A percentile compares a stretch with the other conserved stretches of the same genome.
Conservation (phyloP, 345 rosid genomes). For the Eucalyptus paniculata region DNA sequence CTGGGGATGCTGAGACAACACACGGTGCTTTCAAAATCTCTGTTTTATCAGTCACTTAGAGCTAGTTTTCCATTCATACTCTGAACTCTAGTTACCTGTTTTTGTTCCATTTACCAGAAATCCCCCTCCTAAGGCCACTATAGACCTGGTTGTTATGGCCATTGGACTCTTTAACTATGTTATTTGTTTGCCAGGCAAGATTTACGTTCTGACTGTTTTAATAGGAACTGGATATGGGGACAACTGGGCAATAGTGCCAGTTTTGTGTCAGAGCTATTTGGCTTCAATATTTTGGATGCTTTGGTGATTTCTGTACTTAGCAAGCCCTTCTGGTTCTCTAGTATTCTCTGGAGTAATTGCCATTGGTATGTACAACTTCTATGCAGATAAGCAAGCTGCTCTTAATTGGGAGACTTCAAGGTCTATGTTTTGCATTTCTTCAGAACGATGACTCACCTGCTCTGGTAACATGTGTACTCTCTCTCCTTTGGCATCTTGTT, state of each 20-base stretch:
- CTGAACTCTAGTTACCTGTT: background rate
- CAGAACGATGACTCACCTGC: conserved; percentile 26
- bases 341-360: conserved; percentile 68
- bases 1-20: conserved; percentile 66
- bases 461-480: conserved; percentile 39
- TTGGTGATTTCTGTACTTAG: conserved; percentile 47
- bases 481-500: conserved; percentile 50
- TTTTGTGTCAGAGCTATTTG: conserved; percentile 58
- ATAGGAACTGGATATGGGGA: conserved; percentile 49
- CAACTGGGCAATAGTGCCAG: conserved; percentile 46
- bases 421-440: background rate
- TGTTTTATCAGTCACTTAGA: background rate
- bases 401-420: background rate
- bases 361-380: conserved; percentile 53
- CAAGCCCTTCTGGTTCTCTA: conserved; percentile 49
- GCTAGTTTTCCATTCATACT: background rate
- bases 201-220: conserved; percentile 39
- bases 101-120: conserved; percentile 14
- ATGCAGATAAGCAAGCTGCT: conserved; percentile 45
- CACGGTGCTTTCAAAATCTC: conserved; percentile 15
- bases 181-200: conserved; percentile 46
- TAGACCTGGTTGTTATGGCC: conserved; percentile 44
- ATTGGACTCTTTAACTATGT: conserved; percentile 39
- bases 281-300: conserved; percentile 54
- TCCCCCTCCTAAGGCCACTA: conserved; percentile 38